Evolutionary conservation across 2,329 filamentous ascomycete genomes (phyloP), one percentile per base, ranked within the genome.

Genomic region (Xylariaceae sp.): DNA sequence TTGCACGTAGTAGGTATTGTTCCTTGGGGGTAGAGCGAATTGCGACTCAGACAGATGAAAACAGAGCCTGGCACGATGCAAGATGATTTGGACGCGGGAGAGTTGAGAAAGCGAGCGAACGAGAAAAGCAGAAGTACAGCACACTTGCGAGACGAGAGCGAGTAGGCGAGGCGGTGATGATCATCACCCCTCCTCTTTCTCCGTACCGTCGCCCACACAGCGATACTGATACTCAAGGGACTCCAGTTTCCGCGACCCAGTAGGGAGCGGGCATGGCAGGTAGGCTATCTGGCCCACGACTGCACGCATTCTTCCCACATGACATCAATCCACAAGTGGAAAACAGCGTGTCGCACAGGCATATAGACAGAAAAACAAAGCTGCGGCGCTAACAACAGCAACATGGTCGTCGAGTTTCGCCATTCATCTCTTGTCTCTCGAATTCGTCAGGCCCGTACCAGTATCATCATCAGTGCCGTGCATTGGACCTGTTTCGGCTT

Each of bases 321-420:
- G 22, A 26, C 6, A 11, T 26, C 6, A 37, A 37, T 38, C 35
- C 37, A 31, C 41, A 40, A 30, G 30, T 30, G 18, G 39, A 32
- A 34, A 37, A 24, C 38, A 49, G 49, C 39, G 45, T 41, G 39
- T 45, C 49, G 51, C 49, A 45, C 50, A 48, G 40, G 44, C 36
- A 34, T 37, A 43, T 24, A 32, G 34, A 35, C 31, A 34, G 42
- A 37, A 37, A 37, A 36, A 26, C 36, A 19, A 13, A 17, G 12
- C 15, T 19, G 34, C 17, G 19, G 22, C 22, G 32, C 12, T 12
- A 43, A 28, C 28, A 16, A 42, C 32, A 44, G 19, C 33, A 34
- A 28, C 26, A 29, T 19, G 35, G 32, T 36, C 37, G 33, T 44
- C 34, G 39, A 43, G 42, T 32, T 26, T 28, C 47, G 48, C 48